Percentiles rank a stretch among this genome's conserved stretches.
phyloP scores from a whole-genome alignment of 148 eudicot genomes.

The Euryodendron excelsum region DNA sequence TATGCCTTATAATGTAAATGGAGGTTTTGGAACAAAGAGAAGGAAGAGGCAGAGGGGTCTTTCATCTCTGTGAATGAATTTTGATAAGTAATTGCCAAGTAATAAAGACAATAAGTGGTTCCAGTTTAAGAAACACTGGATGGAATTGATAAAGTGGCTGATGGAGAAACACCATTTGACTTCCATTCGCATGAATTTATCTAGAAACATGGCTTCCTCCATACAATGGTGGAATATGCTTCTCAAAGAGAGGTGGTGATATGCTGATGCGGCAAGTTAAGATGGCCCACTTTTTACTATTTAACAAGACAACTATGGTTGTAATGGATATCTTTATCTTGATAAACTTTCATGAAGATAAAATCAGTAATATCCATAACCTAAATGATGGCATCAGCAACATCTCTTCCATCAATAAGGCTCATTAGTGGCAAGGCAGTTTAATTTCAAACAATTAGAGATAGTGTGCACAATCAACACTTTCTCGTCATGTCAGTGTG shows the following conservation, averaged over 20 bases:
- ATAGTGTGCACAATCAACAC: not conserved
- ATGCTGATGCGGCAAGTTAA: not conserved
- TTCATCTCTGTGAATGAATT: not conserved
- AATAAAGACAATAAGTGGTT: not conserved
- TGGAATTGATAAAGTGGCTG: too few species aligned
- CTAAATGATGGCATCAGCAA: not conserved
- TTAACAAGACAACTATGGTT: not conserved
- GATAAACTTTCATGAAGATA: not conserved
- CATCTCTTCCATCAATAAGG: not conserved
- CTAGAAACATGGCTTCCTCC: too few species aligned
- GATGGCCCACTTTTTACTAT: not conserved
- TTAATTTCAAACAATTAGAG: not conserved
- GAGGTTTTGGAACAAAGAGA: not conserved
- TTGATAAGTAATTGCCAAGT: not conserved
- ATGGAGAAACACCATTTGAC: too few species aligned
- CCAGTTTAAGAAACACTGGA: too few species aligned
- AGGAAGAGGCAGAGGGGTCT: not conserved
- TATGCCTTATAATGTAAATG: not conserved
- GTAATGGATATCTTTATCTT: not conserved
- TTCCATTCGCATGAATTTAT: too few species aligned
- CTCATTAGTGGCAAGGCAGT: not conserved
- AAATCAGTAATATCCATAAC: not conserved
- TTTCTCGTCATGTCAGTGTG: not conserved
- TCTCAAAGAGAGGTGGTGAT: not conserved
- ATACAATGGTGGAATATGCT: too few species aligned